Base-by-base conservation (phyloP, 148 eudicot genomes). In the Silene conica region DNA sequence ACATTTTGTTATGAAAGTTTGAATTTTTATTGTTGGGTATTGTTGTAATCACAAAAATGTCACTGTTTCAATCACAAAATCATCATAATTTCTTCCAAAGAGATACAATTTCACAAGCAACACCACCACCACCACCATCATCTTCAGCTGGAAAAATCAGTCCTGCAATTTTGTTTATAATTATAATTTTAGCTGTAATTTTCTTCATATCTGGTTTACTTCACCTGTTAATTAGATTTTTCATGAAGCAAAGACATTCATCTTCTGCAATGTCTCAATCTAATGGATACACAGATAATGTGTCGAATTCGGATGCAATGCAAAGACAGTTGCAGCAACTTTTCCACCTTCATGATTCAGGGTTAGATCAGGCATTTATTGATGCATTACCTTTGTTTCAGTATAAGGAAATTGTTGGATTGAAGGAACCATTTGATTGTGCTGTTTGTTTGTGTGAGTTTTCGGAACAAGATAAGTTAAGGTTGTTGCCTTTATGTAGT, bases 361-460 rank as follows among this genome's bases (percentile, higher is more conserved):
- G 98, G n/a, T 76, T 93, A 20, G 98, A 93, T 63, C 98, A 93
- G 71, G 86, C 89, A 38, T 78, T 84, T 16, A 86, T 93, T 71
- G 98, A 93, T 75, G 86, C 98, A n/a, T 85, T 93, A 11, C 98
- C 98, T 4, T 86, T 93, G 31, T 93, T 93, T 43, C 79, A 73
- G 13, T 93, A 93, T 87, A 77, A 81, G 52, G 95, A 93, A 22
- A 81, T 93, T 7, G 67, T 80, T 81, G 97, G 97, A 31, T 78
- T 81, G 8, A 91, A 89, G 48, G 98, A 93, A 78, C 95, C 95
- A 6, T 93, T 93, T 75, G 97, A 93, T 74, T 93, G 97, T 74
- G 92, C 95, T 69, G 97, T 91, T 52, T 93, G 98, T 77, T 73
- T 93, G 12, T 86, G 97, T 80, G 97, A 93, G 67, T 93, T 91